A percentile compares a stretch with the other conserved stretches of the same genome.
These are phyloP conservation scores for Phialophora verrucosa DNA, from an alignment of 2,329 filamentous ascomycete genomes.

Conservation along the genomic window DNA sequence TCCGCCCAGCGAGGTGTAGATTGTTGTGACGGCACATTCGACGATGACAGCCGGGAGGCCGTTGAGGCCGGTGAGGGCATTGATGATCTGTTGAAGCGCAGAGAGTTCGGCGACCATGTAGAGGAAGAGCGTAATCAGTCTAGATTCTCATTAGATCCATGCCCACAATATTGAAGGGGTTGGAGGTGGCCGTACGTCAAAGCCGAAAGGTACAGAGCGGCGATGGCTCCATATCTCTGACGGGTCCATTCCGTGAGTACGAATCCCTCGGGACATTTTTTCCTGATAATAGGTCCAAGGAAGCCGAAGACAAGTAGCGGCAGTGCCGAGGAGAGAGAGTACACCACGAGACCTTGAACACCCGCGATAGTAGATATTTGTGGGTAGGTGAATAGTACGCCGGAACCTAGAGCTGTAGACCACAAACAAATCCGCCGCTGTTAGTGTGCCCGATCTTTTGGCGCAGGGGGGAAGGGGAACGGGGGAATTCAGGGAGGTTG, in stretches of 20 bases:
- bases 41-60: slow-evolving; percentile 78
- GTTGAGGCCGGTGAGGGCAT: slow-evolving; percentile 73
- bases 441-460: slow-evolving; percentile 41
- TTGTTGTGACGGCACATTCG: slow-evolving; percentile 76
- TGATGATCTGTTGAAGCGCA: slow-evolving; percentile 78
- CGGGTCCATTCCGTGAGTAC: slow-evolving; percentile 84
- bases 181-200: slow-evolving; percentile 59
- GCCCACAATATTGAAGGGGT: background rate
- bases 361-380: slow-evolving; percentile 79
- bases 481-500: slow-evolving; percentile 64
- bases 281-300: slow-evolving; percentile 72
- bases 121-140: slow-evolving; percentile 77
- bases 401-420: slow-evolving; percentile 74
- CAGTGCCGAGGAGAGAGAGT: slow-evolving; percentile 73
- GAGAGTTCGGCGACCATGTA: slow-evolving; percentile 89
- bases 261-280: slow-evolving; percentile 81
- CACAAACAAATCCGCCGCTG: slow-evolving; percentile 41
- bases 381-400: slow-evolving; percentile 82
- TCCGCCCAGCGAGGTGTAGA: slow-evolving; percentile 82
- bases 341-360: slow-evolving; percentile 77
- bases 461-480: slow-evolving; percentile 32
- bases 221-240: slow-evolving; percentile 73
- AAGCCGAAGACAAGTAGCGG: slow-evolving; percentile 76
- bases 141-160: slow-evolving; percentile 38
- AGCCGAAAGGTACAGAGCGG: slow-evolving; percentile 75